A percentile compares a stretch with the other conserved stretches of the same genome.
Conservation (phyloP, 2,329 filamentous ascomycete species). For the Cercospora sp. region DNA sequence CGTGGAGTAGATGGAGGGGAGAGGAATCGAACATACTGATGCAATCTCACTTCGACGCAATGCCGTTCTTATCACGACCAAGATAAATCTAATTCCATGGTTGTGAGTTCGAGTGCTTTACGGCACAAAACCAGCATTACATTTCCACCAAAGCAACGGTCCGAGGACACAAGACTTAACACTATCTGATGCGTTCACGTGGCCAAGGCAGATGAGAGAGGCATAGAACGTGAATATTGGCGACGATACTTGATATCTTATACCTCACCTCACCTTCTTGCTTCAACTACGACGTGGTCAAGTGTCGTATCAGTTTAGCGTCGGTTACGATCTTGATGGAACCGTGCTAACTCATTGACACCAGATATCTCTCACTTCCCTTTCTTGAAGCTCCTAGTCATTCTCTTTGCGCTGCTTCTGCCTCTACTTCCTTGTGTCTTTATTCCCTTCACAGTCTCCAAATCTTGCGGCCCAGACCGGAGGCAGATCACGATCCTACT, state of each 20-base stretch:
- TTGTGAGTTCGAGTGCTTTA: neutral
- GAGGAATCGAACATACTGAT: neutral
- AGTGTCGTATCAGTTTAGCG: neutral
- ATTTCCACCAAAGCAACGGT: neutral
- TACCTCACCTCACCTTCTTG: neutral
- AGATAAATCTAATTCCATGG: neutral
- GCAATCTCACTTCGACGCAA: neutral
- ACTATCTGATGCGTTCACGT: neutral
- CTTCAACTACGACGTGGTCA: neutral
- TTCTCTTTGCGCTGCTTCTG: neutral
- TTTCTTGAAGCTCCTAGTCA: neutral
- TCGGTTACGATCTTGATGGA: neutral
- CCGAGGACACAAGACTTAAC: neutral
- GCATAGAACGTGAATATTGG: neutral
- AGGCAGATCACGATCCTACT: neutral
- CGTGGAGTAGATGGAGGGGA: neutral
- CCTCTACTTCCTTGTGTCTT: neutral
- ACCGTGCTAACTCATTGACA: neutral
- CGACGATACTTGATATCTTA: neutral
- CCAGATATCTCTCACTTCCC: neutral
- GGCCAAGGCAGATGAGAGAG: neutral
- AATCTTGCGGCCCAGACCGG: neutral
- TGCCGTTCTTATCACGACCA: neutral
- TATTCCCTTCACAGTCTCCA: neutral
- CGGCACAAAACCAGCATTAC: neutral